phyloP scores from a whole-genome alignment of 2,329 filamentous ascomycete species.

The Fusarium albosuccineum region DNA sequence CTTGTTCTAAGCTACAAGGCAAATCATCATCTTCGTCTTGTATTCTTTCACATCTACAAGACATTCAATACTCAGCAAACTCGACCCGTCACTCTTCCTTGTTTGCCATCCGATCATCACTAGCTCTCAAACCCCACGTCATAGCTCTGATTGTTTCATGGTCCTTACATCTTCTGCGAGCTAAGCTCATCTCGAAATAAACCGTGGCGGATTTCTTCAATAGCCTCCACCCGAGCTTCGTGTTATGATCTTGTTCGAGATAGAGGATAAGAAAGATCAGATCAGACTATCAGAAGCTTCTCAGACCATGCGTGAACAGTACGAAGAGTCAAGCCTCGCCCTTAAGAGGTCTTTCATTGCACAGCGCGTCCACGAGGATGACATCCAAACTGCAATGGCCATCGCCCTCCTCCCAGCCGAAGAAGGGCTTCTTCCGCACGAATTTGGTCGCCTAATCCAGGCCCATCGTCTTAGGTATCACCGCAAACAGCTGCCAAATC shows the following conservation, averaged over 20 bases:
- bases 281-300: background rate
- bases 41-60: no score
- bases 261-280: background rate
- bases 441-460: no score
- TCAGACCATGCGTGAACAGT: background rate
- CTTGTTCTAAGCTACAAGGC: no score
- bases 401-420: background rate
- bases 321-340: background rate
- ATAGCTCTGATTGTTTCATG: no score
- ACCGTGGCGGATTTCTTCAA: background rate
- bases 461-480: background rate
- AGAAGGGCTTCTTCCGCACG: no score
- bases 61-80: no score
- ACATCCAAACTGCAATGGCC: slow-evolving; percentile 11
- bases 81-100: no score
- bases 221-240: background rate
- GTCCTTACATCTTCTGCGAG: no score
- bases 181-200: no score
- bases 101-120: no score
- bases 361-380: background rate
- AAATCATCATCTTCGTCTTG: no score
- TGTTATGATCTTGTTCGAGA: background rate
- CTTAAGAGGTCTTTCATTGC: background rate
- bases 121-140: no score
- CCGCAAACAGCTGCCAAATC: background rate